phyloP scores from a whole-genome alignment of 768 basidiomycete species.

The Neoboletus subvelutipes region DNA sequence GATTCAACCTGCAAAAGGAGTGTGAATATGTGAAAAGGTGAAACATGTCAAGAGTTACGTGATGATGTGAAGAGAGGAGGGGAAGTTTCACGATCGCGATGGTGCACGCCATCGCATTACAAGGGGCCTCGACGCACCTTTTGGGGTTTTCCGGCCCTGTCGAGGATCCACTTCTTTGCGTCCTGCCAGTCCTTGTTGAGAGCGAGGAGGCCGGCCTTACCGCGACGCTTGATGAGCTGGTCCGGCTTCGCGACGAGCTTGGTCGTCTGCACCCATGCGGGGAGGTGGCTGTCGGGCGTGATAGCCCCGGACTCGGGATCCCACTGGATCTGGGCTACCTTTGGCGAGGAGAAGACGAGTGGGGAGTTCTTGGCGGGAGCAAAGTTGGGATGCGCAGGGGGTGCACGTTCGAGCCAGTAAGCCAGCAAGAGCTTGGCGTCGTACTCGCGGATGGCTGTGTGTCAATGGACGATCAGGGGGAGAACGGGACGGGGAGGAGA shows the following conservation, averaged over 20 bases:
- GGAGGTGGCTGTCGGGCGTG: slow-evolving; percentile 60
- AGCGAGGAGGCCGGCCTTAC: slow-evolving; percentile 93
- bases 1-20: slow-evolving; percentile 70
- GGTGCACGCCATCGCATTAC: neutral
- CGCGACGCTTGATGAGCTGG: slow-evolving; percentile 99
- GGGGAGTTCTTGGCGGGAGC: slow-evolving; percentile 40
- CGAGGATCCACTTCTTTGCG: slow-evolving; percentile 83
- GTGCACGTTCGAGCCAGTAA: slow-evolving; percentile 94
- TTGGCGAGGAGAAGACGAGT: slow-evolving; percentile 60
- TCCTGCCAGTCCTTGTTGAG: slow-evolving; percentile 93
- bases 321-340: slow-evolving; percentile 88
- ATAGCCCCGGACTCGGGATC: slow-evolving; percentile 65
- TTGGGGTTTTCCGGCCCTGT: slow-evolving; percentile 89
- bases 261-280: slow-evolving; percentile 76
- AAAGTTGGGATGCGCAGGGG: slow-evolving; percentile 67
- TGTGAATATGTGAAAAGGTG: slow-evolving; percentile 16
- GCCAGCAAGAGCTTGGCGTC: slow-evolving; percentile 97
- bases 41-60: slow-evolving; percentile 22
- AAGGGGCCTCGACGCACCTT: slow-evolving; percentile 43
- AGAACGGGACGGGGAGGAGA: neutral
- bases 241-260: slow-evolving; percentile 97
- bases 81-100: slow-evolving; percentile 14
- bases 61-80: slow-evolving; percentile 13
- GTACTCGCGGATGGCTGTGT: slow-evolving; percentile 90
- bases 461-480: slow-evolving; percentile 9